These are phyloP conservation scores for Alternaria postmessia DNA, from an alignment of 2,329 filamentous ascomycete species.

Conservation along the genomic window DNA sequence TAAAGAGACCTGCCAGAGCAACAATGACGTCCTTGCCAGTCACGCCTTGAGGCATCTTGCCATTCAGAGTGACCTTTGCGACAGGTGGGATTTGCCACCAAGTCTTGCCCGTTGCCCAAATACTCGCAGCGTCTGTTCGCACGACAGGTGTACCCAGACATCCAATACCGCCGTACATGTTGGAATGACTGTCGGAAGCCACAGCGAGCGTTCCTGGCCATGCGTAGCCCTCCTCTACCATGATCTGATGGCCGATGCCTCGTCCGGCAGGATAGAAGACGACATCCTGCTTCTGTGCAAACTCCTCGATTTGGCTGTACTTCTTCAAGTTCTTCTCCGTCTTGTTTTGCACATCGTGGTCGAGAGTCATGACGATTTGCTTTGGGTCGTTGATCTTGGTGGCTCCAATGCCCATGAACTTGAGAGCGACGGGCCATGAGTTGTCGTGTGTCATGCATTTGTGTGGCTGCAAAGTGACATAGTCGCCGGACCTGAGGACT, in stretches of 20 bases:
- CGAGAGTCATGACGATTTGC: slow-evolving; percentile 83
- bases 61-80: slow-evolving; percentile 79
- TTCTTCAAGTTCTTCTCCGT: slow-evolving; percentile 81
- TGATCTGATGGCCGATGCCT: slow-evolving; percentile 91
- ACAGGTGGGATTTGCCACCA: slow-evolving; percentile 93
- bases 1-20: slow-evolving; percentile 85
- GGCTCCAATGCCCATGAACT: slow-evolving; percentile 85
- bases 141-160: slow-evolving; percentile 83
- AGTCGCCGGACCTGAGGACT: slow-evolving; percentile 80
- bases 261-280: slow-evolving; percentile 78
- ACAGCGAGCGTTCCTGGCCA: slow-evolving; percentile 89
- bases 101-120: slow-evolving; percentile 82
- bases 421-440: slow-evolving; percentile 75
- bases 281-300: slow-evolving; percentile 79
- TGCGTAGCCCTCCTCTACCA: slow-evolving; percentile 83
- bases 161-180: slow-evolving; percentile 83
- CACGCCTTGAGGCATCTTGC: slow-evolving; percentile 77
- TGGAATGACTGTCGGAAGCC: slow-evolving; percentile 79
- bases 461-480: slow-evolving; percentile 76
- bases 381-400: slow-evolving; percentile 73
- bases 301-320: slow-evolving; percentile 81
- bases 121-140: slow-evolving; percentile 83
- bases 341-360: slow-evolving; percentile 90
- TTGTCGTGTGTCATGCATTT: slow-evolving; percentile 90
- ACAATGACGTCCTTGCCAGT: slow-evolving; percentile 95